Evolutionary conservation across 371 early-diverging fungal genomes (phyloP).

Genomic region (Lichtheimia corymbifera): DNA sequence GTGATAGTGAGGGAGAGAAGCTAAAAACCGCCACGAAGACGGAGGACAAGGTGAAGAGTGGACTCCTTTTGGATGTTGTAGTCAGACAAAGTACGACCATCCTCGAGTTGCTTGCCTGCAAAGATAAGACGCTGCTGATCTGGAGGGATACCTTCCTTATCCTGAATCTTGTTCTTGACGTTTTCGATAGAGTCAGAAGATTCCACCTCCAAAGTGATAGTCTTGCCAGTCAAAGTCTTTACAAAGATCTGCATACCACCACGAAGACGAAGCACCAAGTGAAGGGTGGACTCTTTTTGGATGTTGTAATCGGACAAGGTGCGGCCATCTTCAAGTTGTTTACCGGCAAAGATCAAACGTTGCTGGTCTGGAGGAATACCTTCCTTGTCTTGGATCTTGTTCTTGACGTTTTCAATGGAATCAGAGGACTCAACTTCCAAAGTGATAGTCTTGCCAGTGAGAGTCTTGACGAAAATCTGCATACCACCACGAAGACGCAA

Average conservation of each 20-base stretch:
- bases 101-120: slow-evolving; percentile 99
- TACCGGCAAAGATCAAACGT: slow-evolving; percentile 92
- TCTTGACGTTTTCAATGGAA: slow-evolving; percentile 89
- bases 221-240: slow-evolving; percentile 93
- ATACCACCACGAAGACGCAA: slow-evolving; percentile 86
- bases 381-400: slow-evolving; percentile 94
- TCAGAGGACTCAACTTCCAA: slow-evolving; percentile 90
- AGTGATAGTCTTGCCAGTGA: slow-evolving; percentile 93
- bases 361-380: slow-evolving; percentile 96
- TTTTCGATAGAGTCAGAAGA: slow-evolving; percentile 56
- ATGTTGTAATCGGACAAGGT: slow-evolving; percentile 58
- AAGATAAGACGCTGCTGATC: slow-evolving; percentile 99
- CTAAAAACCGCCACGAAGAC: slow-evolving; percentile 93
- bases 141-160: slow-evolving; percentile 99
- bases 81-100: slow-evolving; percentile 89
- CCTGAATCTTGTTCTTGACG: slow-evolving; percentile 97
- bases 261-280: slow-evolving; percentile 89
- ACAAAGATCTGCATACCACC: slow-evolving; percentile 59
- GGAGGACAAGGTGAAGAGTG: slow-evolving; percentile 97
- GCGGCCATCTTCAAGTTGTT: slow-evolving; percentile 89
- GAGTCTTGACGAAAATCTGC: slow-evolving; percentile 67
- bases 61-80: slow-evolving; percentile 97
- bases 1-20: not conserved
- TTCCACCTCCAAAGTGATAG: slow-evolving; percentile 93
- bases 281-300: slow-evolving; percentile 85